A percentile compares a stretch with the other conserved stretches of the same genome.
phyloP scores from a whole-genome alignment of 108 stramenopile species.

The Bacterosira constricta region DNA sequence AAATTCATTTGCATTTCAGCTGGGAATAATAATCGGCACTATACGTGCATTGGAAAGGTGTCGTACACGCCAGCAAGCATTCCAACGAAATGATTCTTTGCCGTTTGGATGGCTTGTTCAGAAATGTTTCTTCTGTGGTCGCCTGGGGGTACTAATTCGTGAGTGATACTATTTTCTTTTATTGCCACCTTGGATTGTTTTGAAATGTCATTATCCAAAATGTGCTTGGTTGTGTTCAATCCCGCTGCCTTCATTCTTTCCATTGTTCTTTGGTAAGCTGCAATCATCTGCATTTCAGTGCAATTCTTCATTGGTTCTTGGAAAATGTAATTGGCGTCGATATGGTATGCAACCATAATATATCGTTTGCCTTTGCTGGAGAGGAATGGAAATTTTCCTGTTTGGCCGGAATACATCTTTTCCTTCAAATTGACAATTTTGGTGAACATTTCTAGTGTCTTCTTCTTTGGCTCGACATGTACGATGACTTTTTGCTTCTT shows the following conservation, averaged over 20 bases:
- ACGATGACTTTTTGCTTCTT: too few relatives aligned
- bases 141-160: constrained; percentile 10
- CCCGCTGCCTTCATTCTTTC: background rate
- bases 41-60: constrained; percentile 20
- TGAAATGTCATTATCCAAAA: constrained; percentile 27
- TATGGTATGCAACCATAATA: too few relatives aligned
- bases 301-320: constrained; percentile 26
- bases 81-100: constrained; percentile 14
- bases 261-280: background rate
- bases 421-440: too few relatives aligned
- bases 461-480: too few relatives aligned
- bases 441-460: too few relatives aligned
- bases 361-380: too few relatives aligned
- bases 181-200: constrained; percentile 1
- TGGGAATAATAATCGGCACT: constrained; percentile 14
- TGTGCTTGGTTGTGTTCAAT: background rate
- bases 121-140: constrained; percentile 9
- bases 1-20: background rate
- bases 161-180: background rate
- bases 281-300: constrained; percentile 4
- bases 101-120: constrained; percentile 16
- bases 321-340: constrained; percentile 53
- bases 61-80: background rate
- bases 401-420: too few relatives aligned
- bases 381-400: too few relatives aligned